Evolutionary conservation across 148 eudicot species (phyloP).

Genomic region (Nepenthes gracilis): DNA sequence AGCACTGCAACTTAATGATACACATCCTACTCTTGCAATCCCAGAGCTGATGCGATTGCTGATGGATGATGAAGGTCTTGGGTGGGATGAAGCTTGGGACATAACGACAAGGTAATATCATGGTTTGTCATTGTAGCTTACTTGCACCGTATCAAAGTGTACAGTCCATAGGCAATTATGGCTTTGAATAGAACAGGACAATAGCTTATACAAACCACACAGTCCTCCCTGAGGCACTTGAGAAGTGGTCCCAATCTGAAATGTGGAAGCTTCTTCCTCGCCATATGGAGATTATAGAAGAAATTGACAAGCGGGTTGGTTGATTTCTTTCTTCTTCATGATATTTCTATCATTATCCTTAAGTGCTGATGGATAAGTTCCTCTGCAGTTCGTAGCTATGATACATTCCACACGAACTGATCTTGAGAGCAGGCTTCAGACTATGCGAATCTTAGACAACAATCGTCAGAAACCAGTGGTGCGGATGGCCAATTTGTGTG

Average conservation of each 20-base stretch:
- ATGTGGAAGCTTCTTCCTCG: slow-evolving; percentile 99
- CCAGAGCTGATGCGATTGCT: slow-evolving; percentile 95
- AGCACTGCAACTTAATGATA: slow-evolving; percentile 96
- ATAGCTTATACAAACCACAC: slow-evolving; percentile 98
- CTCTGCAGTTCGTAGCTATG: slow-evolving; percentile 66
- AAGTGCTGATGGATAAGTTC: not conserved
- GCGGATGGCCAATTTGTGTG: slow-evolving; percentile 96
- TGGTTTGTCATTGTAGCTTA: not conserved
- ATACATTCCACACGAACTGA: slow-evolving; percentile 55
- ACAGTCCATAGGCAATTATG: not conserved
- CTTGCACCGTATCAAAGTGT: not conserved
- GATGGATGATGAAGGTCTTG: slow-evolving; percentile 93
- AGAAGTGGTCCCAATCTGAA: slow-evolving; percentile 90
- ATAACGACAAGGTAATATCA: slow-evolving; percentile 52
- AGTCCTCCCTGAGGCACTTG: slow-evolving; percentile 97
- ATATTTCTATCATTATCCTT: not conserved
- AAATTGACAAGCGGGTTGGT: slow-evolving; percentile 83
- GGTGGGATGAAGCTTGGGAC: slow-evolving; percentile 99
- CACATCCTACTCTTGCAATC: slow-evolving; percentile 95
- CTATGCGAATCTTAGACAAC: slow-evolving; percentile 70
- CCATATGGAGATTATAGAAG: slow-evolving; percentile 93
- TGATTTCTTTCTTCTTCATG: not conserved
- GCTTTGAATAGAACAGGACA: slow-evolving; percentile 45
- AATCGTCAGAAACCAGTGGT: slow-evolving; percentile 90
- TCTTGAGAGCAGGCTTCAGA: slow-evolving; percentile 59